These are phyloP conservation scores for Pleurotus ostreatus DNA, from an alignment of 768 basidiomycete species.

Conservation along the genomic window DNA sequence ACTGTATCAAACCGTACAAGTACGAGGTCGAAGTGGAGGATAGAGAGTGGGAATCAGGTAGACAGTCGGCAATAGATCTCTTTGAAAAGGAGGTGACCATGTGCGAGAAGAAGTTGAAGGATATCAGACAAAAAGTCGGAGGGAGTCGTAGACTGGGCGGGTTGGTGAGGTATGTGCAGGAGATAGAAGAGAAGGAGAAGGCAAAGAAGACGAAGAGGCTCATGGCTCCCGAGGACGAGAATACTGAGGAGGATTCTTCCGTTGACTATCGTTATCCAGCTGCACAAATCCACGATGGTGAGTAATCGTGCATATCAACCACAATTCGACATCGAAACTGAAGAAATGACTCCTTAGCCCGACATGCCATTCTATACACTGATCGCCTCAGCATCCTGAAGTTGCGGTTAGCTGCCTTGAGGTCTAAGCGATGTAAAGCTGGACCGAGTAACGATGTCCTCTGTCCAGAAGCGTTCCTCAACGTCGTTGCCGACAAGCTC, in stretches of 20 bases:
- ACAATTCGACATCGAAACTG: conserved; percentile 6
- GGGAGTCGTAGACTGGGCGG: conserved; percentile 75
- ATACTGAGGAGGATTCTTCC: conserved; percentile 30
- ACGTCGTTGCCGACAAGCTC: conserved; percentile 94
- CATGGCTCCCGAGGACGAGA: conserved; percentile 32
- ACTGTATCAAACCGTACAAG: conserved; percentile 99
- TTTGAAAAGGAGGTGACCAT: conserved; percentile 81
- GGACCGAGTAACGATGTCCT: conserved; percentile 87
- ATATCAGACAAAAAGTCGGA: conserved; percentile 86
- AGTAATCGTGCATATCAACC: conserved; percentile 18
- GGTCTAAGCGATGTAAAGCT: conserved; percentile 81
- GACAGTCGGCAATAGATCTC: conserved; percentile 68
- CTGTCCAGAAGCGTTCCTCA: conserved; percentile 96
- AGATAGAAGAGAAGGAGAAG: conserved; percentile 72
- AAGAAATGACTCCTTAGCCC: conserved; percentile 48
- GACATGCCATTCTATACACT: conserved; percentile 85
- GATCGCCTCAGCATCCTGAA: conserved; percentile 83
- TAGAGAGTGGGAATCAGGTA: conserved; percentile 87
- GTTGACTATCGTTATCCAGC: conserved; percentile 88
- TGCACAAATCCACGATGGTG: conserved; percentile 89
- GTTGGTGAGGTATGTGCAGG: conserved; percentile 77
- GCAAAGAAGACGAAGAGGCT: conserved; percentile 53
- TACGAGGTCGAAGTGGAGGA: conserved; percentile 95
- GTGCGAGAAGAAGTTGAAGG: conserved; percentile 84
- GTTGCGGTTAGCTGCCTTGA: conserved; percentile 80